Percentiles rank a stretch among this genome's conserved stretches.
These are phyloP conservation scores for Quercus rubra DNA, from an alignment of 306 rosid species.

Conservation along the genomic window DNA sequence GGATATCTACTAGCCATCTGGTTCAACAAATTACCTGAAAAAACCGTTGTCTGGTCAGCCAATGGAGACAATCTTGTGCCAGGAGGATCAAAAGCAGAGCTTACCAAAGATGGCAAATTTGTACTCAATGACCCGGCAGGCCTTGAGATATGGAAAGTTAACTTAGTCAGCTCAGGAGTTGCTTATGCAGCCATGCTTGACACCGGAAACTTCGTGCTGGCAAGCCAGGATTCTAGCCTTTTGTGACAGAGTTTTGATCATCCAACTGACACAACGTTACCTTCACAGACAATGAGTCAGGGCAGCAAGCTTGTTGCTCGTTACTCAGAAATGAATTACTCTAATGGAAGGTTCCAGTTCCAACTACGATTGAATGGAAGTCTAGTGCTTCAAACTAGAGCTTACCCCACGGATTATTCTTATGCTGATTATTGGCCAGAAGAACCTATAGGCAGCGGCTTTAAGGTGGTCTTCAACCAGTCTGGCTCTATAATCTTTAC, in stretches of 20 bases:
- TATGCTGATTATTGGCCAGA: background rate
- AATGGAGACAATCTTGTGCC: too few species aligned
- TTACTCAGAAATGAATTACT: slow-evolving; percentile 12
- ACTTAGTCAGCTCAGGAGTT: background rate
- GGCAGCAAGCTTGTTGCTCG: slow-evolving; percentile 10
- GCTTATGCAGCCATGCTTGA: slow-evolving; percentile 41
- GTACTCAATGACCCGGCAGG: slow-evolving; percentile 14
- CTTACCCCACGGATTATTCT: slow-evolving; percentile 22
- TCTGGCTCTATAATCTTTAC: slow-evolving; percentile 32
- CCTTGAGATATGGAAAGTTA: slow-evolving; percentile 15
- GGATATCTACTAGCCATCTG: too few species aligned
- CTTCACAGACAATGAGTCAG: slow-evolving; percentile 26
- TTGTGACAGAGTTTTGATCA: slow-evolving; percentile 51
- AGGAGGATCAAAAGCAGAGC: too few species aligned
- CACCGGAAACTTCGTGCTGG: slow-evolving; percentile 48
- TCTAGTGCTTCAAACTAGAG: slow-evolving; percentile 23
- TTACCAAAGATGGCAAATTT: slow-evolving; percentile 17
- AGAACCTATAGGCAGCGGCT: background rate
- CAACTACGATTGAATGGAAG: slow-evolving; percentile 11
- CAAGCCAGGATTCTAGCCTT: background rate
- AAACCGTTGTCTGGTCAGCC: too few species aligned
- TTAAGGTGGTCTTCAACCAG: slow-evolving; percentile 23
- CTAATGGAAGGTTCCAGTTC: slow-evolving; percentile 46
- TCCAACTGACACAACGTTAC: slow-evolving; percentile 60
- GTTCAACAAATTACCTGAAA: too few species aligned